Conservation (phyloP, 2,329 filamentous ascomycete species). For the Lachnellula occidentalis region DNA sequence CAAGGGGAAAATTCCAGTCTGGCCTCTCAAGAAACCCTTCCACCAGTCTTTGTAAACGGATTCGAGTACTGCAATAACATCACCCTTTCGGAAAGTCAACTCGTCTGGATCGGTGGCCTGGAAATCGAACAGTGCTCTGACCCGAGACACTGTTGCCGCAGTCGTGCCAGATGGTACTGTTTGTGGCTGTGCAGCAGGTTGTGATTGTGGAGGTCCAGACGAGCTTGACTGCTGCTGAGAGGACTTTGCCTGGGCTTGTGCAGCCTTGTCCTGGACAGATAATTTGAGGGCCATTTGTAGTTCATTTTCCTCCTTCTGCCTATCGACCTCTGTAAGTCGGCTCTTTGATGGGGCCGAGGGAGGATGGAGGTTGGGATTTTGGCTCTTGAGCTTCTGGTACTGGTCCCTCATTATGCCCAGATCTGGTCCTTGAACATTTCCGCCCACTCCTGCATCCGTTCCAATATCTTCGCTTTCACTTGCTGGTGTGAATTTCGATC, state of each 20-base stretch:
- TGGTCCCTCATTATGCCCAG: constrained; percentile 97
- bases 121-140: constrained; percentile 92
- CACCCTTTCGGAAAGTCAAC: constrained; percentile 91
- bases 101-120: constrained; percentile 90
- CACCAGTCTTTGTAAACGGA: constrained; percentile 99
- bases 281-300: constrained; percentile 92
- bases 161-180: constrained; percentile 77
- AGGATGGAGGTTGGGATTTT: constrained; percentile 82
- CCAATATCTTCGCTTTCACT: constrained; percentile 94
- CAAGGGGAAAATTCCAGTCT: constrained; percentile 95
- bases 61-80: constrained; percentile 94
- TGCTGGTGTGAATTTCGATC: constrained; percentile 95
- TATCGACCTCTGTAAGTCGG: constrained; percentile 81
- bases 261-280: constrained; percentile 81
- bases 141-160: constrained; percentile 90
- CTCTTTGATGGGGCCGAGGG: constrained; percentile 93
- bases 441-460: constrained; percentile 94
- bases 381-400: constrained; percentile 76
- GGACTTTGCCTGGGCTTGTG: constrained; percentile 45
- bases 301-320: constrained; percentile 95
- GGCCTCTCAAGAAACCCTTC: constrained; percentile 89
- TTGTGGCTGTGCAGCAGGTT: constrained; percentile 41
- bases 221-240: constrained; percentile 30
- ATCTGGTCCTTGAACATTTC: constrained; percentile 91
- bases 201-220: constrained; percentile 34